Conservation (phyloP, 768 basidiomycete genomes). For the Pisolithus marmoratus region DNA sequence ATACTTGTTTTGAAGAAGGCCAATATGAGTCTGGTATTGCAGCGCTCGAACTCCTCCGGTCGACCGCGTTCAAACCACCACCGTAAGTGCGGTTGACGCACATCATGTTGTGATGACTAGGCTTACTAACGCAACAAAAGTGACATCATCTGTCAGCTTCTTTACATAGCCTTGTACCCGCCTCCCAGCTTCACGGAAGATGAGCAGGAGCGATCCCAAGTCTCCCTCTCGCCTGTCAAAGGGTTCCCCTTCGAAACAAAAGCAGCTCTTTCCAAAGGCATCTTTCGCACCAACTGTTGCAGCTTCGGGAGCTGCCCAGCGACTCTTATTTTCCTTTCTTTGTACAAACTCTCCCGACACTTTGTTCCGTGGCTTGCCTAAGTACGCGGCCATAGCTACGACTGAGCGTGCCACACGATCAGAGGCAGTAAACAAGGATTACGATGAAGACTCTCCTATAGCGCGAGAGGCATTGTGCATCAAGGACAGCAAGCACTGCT, state of each 20-base stretch:
- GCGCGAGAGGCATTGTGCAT: conserved; percentile 51
- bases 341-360: conserved; percentile 50
- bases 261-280: conserved; percentile 33
- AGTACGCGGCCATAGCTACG: conserved; percentile 29
- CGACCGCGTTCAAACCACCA: conserved; percentile 50
- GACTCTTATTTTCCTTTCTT: conserved; percentile 49
- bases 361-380: conserved; percentile 51
- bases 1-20: conserved; percentile 71
- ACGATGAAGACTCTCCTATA: conserved; percentile 50
- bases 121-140: conserved; percentile 28
- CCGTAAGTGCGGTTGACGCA: conserved; percentile 37
- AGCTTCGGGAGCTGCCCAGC: conserved; percentile 47
- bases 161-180: conserved; percentile 68
- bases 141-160: conserved; percentile 58
- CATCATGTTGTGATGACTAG: conserved; percentile 1
- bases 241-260: conserved; percentile 47
- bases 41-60: conserved; percentile 57
- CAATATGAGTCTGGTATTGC: conserved; percentile 67
- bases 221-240: conserved; percentile 30
- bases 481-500: conserved; percentile 47
- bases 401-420: conserved; percentile 1
- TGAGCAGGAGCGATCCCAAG: conserved; percentile 15
- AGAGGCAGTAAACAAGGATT: conserved; percentile 23
- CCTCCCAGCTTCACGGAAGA: conserved; percentile 22
- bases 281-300: conserved; percentile 38